phyloP scores from a whole-genome alignment of 2,329 filamentous ascomycete species.

The Alternaria viburni region DNA sequence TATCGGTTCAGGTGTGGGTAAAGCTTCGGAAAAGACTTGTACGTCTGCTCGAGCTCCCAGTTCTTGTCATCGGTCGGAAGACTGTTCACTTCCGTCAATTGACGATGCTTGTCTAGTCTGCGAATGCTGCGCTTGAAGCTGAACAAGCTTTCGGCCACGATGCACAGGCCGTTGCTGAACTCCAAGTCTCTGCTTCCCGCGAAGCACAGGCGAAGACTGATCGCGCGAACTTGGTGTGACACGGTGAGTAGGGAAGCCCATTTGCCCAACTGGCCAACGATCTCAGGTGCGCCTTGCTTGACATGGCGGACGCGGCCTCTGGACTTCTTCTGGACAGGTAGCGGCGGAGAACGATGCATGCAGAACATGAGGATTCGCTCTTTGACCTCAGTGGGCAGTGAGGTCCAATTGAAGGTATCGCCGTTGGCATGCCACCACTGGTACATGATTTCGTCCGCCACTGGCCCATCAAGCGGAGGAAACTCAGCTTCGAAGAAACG shows the following conservation, averaged over 20 bases:
- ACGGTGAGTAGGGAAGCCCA: slow-evolving; percentile 26
- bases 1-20: slow-evolving; percentile 32
- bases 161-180: slow-evolving; percentile 11
- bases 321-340: neutral
- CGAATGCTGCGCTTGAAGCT: slow-evolving; percentile 12
- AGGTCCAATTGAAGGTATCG: slow-evolving; percentile 32
- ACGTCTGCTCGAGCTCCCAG: no score
- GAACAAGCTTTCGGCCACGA: neutral
- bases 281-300: slow-evolving; percentile 13
- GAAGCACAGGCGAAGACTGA: slow-evolving; percentile 31
- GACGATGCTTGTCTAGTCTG: slow-evolving; percentile 20
- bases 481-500: slow-evolving; percentile 13
- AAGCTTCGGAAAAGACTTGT: slow-evolving; percentile 13
- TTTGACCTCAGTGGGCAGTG: slow-evolving; percentile 36
- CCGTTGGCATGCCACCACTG: slow-evolving; percentile 34
- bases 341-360: slow-evolving; percentile 8
- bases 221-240: slow-evolving; percentile 30
- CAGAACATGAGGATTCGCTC: slow-evolving; percentile 30
- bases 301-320: neutral
- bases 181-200: slow-evolving; percentile 12
- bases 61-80: slow-evolving; percentile 7
- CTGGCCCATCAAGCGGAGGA: neutral
- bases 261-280: slow-evolving; percentile 20
- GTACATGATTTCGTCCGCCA: slow-evolving; percentile 5
- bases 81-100: slow-evolving; percentile 17